Conservation (phyloP, 139 green algal genomes). For the Parachlorella kessleri region DNA sequence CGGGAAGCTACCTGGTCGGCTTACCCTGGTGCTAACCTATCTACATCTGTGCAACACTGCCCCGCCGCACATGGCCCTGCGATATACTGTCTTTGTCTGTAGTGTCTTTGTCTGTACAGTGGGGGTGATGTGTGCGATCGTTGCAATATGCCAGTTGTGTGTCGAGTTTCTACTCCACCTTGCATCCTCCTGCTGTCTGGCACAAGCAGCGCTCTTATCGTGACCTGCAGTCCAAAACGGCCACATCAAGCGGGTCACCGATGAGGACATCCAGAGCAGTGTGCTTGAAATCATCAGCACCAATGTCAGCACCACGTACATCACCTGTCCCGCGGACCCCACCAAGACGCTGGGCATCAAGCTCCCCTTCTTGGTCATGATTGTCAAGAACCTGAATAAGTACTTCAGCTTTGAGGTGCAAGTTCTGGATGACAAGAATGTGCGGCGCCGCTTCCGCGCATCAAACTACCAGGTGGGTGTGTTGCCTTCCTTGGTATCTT, state of each 20-base stretch:
- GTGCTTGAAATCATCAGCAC: conserved; percentile 92
- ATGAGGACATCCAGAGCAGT: conserved; percentile 94
- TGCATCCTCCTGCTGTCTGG: too few relatives aligned
- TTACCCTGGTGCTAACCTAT: too few relatives aligned
- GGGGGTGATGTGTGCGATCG: too few relatives aligned
- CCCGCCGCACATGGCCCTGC: neutral
- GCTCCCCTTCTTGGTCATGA: conserved; percentile 97
- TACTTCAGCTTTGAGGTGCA: conserved; percentile 98
- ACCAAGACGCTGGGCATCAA: conserved; percentile 95
- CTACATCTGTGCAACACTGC: neutral
- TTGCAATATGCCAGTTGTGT: neutral
- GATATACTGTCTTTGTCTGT: neutral
- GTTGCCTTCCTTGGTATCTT: neutral
- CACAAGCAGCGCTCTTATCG: too few relatives aligned
- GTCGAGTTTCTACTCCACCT: too few relatives aligned
- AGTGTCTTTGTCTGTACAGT: too few relatives aligned
- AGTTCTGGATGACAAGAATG: conserved; percentile 98
- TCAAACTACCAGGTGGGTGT: conserved; percentile 95
- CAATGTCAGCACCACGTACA: conserved; percentile 93
- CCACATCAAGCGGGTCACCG: conserved; percentile 95
- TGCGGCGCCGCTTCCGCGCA: conserved; percentile 92
- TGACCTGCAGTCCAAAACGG: conserved; percentile 88
- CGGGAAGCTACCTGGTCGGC: too few relatives aligned
- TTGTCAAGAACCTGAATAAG: conserved; percentile 98
- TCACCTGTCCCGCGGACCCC: conserved; percentile 92